phyloP scores from a whole-genome alignment of 1,284 basidiomycete genomes.

The Amylostereum areolatum region DNA sequence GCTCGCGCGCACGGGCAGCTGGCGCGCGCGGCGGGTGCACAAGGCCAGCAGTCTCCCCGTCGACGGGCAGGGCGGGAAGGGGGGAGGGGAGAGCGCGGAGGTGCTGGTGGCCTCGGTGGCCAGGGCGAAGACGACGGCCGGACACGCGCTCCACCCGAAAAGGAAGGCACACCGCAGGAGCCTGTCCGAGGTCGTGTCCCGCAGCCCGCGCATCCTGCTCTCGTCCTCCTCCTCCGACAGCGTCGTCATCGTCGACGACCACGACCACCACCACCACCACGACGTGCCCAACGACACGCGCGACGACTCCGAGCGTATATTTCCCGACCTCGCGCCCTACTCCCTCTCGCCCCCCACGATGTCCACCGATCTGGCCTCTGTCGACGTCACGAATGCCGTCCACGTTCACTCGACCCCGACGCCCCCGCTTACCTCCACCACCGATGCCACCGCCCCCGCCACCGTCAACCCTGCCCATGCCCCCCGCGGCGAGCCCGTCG shows the following conservation, averaged over 20 bases:
- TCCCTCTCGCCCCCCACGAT: constrained; percentile 14
- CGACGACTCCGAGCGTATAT: neutral
- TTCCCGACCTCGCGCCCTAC: constrained; percentile 1
- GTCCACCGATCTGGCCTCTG: constrained; percentile 14
- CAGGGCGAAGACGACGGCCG: neutral
- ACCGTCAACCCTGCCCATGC: neutral
- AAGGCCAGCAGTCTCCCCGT: neutral
- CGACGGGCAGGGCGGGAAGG: no score
- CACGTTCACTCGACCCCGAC: no score
- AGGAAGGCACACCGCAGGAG: constrained; percentile 12
- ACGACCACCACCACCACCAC: neutral
- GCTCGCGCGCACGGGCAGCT: constrained; percentile 3
- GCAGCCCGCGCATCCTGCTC: neutral
- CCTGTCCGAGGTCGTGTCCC: constrained; percentile 5
- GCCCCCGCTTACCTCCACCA: no score
- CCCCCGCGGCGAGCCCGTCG: neutral
- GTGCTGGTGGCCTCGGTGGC: no score
- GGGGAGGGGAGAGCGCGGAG: no score
- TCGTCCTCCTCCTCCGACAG: neutral
- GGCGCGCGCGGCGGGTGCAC: neutral
- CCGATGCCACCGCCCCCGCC: no score
- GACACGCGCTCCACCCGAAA: constrained; percentile 6
- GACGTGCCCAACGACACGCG: neutral
- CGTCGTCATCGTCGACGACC: constrained; percentile 1
- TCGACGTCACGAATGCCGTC: no score